A percentile compares a stretch with the other conserved stretches of the same genome.
These are phyloP conservation scores for Solanum clarkiae DNA, from an alignment of 257 asterid species.

Conservation along the genomic window DNA sequence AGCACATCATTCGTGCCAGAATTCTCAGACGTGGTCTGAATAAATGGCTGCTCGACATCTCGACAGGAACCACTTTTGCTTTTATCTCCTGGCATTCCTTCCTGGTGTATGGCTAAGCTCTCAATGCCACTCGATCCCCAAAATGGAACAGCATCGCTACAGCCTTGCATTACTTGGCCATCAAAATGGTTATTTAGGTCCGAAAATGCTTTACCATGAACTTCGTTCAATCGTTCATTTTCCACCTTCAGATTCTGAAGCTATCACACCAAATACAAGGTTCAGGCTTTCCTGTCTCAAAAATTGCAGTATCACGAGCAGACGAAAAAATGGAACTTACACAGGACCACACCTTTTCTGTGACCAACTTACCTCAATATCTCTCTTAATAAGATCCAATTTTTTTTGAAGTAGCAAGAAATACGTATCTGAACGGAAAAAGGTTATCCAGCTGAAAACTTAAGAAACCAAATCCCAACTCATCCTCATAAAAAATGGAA, in stretches of 20 bases:
- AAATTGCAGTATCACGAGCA: not conserved
- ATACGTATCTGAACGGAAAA: not conserved
- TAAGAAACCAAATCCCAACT: not conserved
- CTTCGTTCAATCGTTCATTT: constrained; percentile 28
- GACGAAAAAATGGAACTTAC: not conserved
- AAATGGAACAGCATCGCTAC: not conserved
- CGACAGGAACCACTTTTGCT: not conserved
- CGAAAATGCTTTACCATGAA: constrained; percentile 19
- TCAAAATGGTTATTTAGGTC: not conserved
- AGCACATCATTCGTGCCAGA: not conserved
- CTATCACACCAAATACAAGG: constrained; percentile 15
- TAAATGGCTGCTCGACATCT: not conserved
- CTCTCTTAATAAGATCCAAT: not conserved
- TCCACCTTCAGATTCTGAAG: constrained; percentile 33
- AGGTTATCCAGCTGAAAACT: not conserved
- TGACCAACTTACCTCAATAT: not conserved
- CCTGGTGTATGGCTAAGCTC: not conserved
- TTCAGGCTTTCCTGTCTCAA: not conserved
- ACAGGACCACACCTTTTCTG: not conserved
- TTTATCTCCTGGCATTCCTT: not conserved
- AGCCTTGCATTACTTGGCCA: not conserved
- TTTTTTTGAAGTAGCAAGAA: not conserved
- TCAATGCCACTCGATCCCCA: not conserved
- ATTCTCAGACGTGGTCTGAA: not conserved
- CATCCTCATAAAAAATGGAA: not conserved